Percentiles rank a stretch among this genome's conserved stretches.
Evolutionary conservation across 495 filamentous ascomycete species (phyloP).

Genomic region (Rostrohypoxylon terebratum): DNA sequence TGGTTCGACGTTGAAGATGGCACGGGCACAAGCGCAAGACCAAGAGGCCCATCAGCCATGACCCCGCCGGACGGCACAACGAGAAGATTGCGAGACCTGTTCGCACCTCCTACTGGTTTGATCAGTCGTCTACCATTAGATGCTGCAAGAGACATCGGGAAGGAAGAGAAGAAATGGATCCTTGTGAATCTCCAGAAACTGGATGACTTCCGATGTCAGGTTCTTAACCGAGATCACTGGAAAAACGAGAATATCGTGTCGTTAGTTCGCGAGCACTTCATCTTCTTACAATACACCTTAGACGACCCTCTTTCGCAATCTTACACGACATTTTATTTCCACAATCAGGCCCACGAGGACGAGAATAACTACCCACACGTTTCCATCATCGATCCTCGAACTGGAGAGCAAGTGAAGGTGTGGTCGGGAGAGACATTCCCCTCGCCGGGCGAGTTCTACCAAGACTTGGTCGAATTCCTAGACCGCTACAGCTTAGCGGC

Average conservation of each 20-base stretch:
- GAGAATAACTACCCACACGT: conserved; percentile 88
- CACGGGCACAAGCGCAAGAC: conserved; percentile 9
- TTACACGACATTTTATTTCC: conserved; percentile 93
- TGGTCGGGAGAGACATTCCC: conserved; percentile 89
- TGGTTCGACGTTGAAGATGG: conserved; percentile 71
- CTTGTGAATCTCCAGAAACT: conserved; percentile 94
- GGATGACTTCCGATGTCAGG: conserved; percentile 90
- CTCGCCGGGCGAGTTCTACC: conserved; percentile 82
- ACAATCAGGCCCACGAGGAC: conserved; percentile 74
- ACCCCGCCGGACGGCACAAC: conserved; percentile 42
- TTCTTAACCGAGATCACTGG: conserved; percentile 95
- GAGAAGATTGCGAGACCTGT: conserved; percentile 83
- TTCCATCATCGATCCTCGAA: conserved; percentile 93
- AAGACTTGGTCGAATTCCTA: conserved; percentile 92
- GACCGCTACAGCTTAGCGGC: conserved; percentile 91
- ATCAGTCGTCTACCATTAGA: conserved; percentile 83
- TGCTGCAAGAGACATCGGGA: conserved; percentile 82
- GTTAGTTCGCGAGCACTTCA: conserved; percentile 88
- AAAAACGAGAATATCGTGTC: conserved; percentile 81
- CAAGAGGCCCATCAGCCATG: conserved; percentile 8
- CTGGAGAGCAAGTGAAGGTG: conserved; percentile 96
- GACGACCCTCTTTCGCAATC: conserved; percentile 77
- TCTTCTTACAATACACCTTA: conserved; percentile 93
- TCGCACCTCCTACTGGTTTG: conserved; percentile 88
- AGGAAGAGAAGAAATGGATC: conserved; percentile 90